These are phyloP conservation scores for Sisymbrium irio DNA, from an alignment of 345 rosid genomes.

Conservation along the genomic window DNA sequence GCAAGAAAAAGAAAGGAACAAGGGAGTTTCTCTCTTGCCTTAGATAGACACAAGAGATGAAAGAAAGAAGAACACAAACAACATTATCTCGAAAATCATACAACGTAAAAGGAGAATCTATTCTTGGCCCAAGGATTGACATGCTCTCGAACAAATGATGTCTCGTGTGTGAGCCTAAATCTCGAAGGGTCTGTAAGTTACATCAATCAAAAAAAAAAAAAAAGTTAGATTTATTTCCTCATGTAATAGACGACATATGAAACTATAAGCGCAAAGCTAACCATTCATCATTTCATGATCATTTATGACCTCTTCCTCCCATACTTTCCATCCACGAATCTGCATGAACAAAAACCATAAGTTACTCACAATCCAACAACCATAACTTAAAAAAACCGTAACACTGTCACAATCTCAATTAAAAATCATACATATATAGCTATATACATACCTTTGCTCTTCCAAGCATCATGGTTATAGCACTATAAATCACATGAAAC, in stretches of 20 bases:
- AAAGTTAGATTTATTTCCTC: background rate
- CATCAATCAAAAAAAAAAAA: background rate
- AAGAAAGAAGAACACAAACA: background rate
- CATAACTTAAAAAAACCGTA: background rate
- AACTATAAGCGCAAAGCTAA: slow-evolving; percentile 1
- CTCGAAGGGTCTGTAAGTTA: slow-evolving; percentile 61
- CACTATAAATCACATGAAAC: slow-evolving; percentile 83
- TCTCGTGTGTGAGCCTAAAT: slow-evolving; percentile 90
- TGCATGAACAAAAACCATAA: slow-evolving; percentile 30
- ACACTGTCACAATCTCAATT: background rate
- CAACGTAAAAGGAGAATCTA: slow-evolving; percentile 56
- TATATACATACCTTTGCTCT: slow-evolving; percentile 60
- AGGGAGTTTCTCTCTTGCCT: background rate
- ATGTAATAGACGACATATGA: background rate
- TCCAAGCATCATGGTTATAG: slow-evolving; percentile 83
- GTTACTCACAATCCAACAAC: background rate
- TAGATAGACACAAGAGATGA: background rate
- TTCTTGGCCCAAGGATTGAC: slow-evolving; percentile 54
- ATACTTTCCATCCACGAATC: slow-evolving; percentile 90
- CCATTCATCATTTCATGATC: slow-evolving; percentile 41
- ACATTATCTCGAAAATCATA: slow-evolving; percentile 30
- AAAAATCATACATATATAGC: too few species aligned
- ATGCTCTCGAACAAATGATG: slow-evolving; percentile 81
- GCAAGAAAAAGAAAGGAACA: slow-evolving; percentile 7
- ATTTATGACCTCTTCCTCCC: slow-evolving; percentile 55